A percentile compares a stretch with the other conserved stretches of the same genome.
Conservation (phyloP, 805 yeast species). For the Hanseniaspora pseudoguilliermondii region DNA sequence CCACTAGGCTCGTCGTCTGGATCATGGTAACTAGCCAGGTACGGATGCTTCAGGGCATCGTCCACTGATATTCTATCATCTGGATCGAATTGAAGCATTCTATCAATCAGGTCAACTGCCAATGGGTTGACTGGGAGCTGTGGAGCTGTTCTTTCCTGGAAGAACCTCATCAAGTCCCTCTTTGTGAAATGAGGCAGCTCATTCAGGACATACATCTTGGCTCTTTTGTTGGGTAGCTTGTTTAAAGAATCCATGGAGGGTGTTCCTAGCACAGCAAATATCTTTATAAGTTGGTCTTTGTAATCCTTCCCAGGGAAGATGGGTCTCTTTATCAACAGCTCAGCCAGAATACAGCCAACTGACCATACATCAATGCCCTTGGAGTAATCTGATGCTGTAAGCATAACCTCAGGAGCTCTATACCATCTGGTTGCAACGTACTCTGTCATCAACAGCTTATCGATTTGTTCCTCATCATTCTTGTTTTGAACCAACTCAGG, state of each 20-base stretch:
- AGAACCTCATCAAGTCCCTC: conserved; percentile 10
- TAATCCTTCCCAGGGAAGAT: conserved; percentile 90
- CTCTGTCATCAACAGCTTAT: conserved; percentile 58
- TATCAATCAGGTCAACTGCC: conserved; percentile 56
- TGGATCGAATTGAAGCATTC: conserved; percentile 73
- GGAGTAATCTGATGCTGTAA: conserved; percentile 83
- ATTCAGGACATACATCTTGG: conserved; percentile 67
- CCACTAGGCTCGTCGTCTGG: conserved; percentile 87
- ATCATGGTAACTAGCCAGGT: conserved; percentile 78
- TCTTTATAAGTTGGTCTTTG: conserved; percentile 75
- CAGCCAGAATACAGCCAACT: conserved; percentile 91
- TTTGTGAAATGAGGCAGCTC: conserved; percentile 61
- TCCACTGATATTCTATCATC: conserved; percentile 67
- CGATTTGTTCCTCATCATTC: conserved; percentile 22
- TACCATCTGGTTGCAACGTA: conserved; percentile 98
- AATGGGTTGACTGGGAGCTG: conserved; percentile 38
- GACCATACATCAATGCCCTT: conserved; percentile 96
- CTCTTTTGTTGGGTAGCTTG: conserved; percentile 65
- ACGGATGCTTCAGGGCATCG: conserved; percentile 78
- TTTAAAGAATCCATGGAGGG: conserved; percentile 70
- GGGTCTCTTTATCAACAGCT: conserved; percentile 73
- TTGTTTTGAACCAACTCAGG: conserved; percentile 17
- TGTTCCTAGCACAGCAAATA: conserved; percentile 76
- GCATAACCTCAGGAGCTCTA: conserved; percentile 94
- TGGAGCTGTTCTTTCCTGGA: conserved; percentile 13